Conservation (phyloP, 2,329 filamentous ascomycete genomes). For the Neopestalotiopsis clavispora region DNA sequence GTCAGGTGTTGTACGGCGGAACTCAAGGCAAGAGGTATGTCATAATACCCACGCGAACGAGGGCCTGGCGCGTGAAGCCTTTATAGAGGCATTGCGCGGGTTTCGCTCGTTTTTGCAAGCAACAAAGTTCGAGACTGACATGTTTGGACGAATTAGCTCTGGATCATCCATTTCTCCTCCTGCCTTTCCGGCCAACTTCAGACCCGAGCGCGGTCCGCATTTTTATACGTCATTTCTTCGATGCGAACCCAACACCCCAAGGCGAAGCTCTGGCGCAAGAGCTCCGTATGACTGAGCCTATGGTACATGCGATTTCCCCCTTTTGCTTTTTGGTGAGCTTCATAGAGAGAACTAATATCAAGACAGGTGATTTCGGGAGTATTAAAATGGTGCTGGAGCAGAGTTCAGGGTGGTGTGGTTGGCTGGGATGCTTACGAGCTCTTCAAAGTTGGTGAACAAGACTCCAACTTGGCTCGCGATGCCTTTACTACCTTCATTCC, state of each 20-base stretch:
- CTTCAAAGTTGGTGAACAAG: constrained; percentile 92
- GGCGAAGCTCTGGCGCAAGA: constrained; percentile 82
- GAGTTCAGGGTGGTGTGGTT: constrained; percentile 87
- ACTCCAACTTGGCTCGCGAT: constrained; percentile 89
- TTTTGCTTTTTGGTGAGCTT: constrained; percentile 5
- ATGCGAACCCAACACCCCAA: constrained; percentile 64
- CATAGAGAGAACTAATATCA: constrained; percentile 28
- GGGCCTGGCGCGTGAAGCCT: background rate
- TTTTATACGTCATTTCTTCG: constrained; percentile 93
- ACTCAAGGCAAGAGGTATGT: constrained; percentile 90
- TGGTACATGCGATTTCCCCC: constrained; percentile 60
- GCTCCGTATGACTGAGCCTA: constrained; percentile 88
- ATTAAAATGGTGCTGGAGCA: constrained; percentile 98
- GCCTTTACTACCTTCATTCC: constrained; percentile 97
- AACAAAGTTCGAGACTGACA: constrained; percentile 3
- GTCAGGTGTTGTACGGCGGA: constrained; percentile 85
- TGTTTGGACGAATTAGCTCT: constrained; percentile 62
- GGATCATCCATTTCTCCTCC: constrained; percentile 87
- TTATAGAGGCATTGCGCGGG: background rate
- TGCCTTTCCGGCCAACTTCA: constrained; percentile 92
- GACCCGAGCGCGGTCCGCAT: constrained; percentile 91
- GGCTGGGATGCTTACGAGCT: constrained; percentile 97
- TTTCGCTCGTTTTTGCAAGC: background rate
- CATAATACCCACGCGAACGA: constrained; percentile 4
- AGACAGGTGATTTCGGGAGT: constrained; percentile 86